Base-by-base conservation (phyloP, 345 rosid species). In the Pelargonium nanum region DNA sequence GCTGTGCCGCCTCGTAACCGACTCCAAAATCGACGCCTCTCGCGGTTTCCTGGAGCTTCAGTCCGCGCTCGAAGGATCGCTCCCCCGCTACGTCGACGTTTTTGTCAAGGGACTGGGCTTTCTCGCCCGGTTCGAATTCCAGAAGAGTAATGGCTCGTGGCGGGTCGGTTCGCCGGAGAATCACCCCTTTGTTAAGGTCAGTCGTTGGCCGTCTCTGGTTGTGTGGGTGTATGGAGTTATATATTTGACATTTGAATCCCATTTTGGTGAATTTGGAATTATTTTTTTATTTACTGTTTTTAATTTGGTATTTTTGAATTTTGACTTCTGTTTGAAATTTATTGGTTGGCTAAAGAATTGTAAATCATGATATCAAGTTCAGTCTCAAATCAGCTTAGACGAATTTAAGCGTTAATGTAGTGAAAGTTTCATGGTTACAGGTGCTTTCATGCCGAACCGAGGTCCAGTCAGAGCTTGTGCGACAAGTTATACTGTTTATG, bases 151-250 rank as follows among this genome's bases (percentile, higher is more conserved):
- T 59, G 83, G 82, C 40, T 73, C 76, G 19, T 86, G 85, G 85
- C 84, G 65, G 62, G 66, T 81, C 26, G 74, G 58, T 55, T 69
- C 75, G 2, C 60, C 81, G 13, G 90, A 82, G 80, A 77, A 61
- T 66, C 98, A 91, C 69, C 98, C 96, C 7, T 86, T 91, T 72
- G 80, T 81, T 40, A 88, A 79, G 87, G 97, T 91, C 48, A 26
- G 44, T 3, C 12, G 8, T 19, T 48, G 22, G 8, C 57, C 26
- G 53, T 51, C 24, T n/a, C 56, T 62, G 55, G 20, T 32, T n/a
- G 51, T 52, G 19, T 20, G 22, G 23, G 1, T 34, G 22, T 17
- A 5, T 50, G 4, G 19, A 50, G 2, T 1, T 48, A 48, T 48
- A 48, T 48, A 48, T 48, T 1, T 15, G 19, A 3, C 16, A 25